A percentile compares a stretch with the other conserved stretches of the same genome.
phyloP scores from a whole-genome alignment of 345 rosid genomes.

The Rhodamnia rubescens region DNA sequence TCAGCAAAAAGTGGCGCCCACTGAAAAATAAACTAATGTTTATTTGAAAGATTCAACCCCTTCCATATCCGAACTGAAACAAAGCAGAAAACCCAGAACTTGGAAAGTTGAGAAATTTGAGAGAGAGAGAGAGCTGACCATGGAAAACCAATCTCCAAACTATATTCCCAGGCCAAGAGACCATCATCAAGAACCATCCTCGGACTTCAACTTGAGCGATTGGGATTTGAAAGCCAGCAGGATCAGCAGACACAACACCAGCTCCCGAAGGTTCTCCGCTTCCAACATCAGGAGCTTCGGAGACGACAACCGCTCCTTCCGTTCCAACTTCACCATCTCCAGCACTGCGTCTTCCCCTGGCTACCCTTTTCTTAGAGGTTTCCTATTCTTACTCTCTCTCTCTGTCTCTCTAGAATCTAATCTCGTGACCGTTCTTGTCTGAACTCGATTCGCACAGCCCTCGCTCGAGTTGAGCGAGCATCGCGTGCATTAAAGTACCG shows the following conservation, averaged over 20 bases:
- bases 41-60: background rate
- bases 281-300: conserved; percentile 61
- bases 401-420: background rate
- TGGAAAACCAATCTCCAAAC: background rate
- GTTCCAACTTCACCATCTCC: conserved; percentile 56
- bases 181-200: background rate
- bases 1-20: background rate
- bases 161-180: background rate
- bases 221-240: conserved; percentile 6
- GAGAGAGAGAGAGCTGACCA: background rate
- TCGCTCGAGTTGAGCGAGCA: background rate
- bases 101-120: background rate
- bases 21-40: background rate
- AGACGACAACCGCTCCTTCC: conserved; percentile 50
- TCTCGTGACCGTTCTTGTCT: background rate
- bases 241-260: conserved; percentile 12
- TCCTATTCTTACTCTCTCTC: background rate
- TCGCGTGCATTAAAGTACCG: background rate
- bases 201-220: conserved; percentile 1
- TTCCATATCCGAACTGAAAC: background rate
- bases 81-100: background rate
- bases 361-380: conserved; percentile 37
- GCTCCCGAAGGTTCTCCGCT: conserved; percentile 65
- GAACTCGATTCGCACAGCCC: background rate
- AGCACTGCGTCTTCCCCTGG: conserved; percentile 98